These are phyloP conservation scores for Boletus insuetus DNA, from an alignment of 768 basidiomycete genomes.

Conservation along the genomic window DNA sequence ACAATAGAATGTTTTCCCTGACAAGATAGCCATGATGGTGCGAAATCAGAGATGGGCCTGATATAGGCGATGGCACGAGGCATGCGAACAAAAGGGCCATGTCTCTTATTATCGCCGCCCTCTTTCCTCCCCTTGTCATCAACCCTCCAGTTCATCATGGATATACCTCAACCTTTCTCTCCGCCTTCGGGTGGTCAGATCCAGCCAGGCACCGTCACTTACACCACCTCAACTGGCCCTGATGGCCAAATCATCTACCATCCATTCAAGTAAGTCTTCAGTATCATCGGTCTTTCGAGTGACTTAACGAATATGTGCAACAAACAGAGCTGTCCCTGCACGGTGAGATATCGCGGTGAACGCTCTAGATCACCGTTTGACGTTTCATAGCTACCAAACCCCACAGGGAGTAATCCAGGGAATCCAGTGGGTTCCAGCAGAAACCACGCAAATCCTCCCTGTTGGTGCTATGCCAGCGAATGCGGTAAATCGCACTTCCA, in stretches of 20 bases:
- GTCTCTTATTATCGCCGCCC: background rate
- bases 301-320: conserved; percentile 16
- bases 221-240: conserved; percentile 59
- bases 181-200: conserved; percentile 42
- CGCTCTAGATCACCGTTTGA: conserved; percentile 4
- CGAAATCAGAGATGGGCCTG: conserved; percentile 30
- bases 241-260: conserved; percentile 69
- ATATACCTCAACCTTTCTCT: conserved; percentile 31
- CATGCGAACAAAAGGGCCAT: conserved; percentile 24
- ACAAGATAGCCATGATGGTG: background rate
- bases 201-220: conserved; percentile 66
- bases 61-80: conserved; percentile 33
- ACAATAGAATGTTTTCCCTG: background rate
- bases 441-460: conserved; percentile 61
- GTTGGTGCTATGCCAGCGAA: conserved; percentile 58
- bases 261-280: conserved; percentile 61
- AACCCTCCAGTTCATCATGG: conserved; percentile 17
- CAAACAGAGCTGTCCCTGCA: conserved; percentile 63
- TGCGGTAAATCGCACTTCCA: conserved; percentile 38
- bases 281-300: background rate
- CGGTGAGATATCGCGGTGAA: conserved; percentile 46
- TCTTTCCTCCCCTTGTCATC: conserved; percentile 13
- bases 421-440: conserved; percentile 64
- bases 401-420: conserved; percentile 64
- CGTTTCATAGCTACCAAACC: conserved; percentile 61